phyloP scores from a whole-genome alignment of 352 stramenopile genomes.

The Globisporangium abappressorium region DNA sequence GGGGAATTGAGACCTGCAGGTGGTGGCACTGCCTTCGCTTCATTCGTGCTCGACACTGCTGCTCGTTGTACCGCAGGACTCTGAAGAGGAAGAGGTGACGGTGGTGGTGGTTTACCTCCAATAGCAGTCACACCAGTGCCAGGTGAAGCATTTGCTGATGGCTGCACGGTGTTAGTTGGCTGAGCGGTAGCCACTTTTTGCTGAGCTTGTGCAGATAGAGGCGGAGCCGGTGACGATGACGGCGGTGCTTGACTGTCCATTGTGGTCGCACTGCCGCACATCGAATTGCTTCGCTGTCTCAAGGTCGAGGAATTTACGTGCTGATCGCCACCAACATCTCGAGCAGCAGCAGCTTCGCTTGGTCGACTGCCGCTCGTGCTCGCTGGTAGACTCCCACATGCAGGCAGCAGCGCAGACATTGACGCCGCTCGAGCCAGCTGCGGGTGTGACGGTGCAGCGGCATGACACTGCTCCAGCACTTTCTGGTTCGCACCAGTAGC shows the following conservation, averaged over 20 bases:
- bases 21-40: constrained; percentile 1
- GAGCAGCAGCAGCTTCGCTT: background rate
- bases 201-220: background rate
- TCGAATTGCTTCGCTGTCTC: constrained; percentile 16
- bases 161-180: background rate
- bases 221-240: background rate
- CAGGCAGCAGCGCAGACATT: background rate
- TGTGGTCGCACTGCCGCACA: background rate
- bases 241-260: background rate
- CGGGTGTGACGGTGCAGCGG: background rate
- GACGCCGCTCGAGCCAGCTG: constrained; percentile 12
- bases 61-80: background rate
- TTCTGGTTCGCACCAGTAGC: background rate
- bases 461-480: background rate
- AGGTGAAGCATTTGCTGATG: background rate
- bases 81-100: background rate
- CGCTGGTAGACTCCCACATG: too few relatives aligned
- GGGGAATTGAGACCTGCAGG: background rate
- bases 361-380: background rate
- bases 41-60: background rate
- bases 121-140: background rate
- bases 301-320: background rate
- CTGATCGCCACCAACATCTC: background rate
- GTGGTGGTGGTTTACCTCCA: background rate
- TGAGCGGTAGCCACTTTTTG: background rate